Base-by-base conservation (phyloP, 495 filamentous ascomycete genomes). In the Tuber melanosporum region DNA sequence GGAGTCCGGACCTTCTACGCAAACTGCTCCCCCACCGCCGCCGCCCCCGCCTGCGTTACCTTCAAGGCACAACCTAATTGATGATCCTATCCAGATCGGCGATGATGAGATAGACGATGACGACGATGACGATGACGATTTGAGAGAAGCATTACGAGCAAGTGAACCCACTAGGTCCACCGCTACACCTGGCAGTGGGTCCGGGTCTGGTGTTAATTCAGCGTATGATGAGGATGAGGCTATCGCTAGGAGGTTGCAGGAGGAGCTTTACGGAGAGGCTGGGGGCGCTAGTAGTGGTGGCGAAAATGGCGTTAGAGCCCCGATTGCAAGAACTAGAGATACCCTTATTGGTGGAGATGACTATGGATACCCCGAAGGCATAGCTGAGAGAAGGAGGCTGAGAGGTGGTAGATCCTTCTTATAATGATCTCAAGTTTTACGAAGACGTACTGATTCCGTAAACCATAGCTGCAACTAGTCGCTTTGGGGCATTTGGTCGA, bases 311-410 rank as follows among this genome's bases (percentile, higher is more conserved):
- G 91, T 98, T 52, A 88, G 95, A 80, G 95, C 96, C 57, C 95
- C 95, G 43, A 94, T 99, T 85, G 93, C 91, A 57, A 90, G 94
- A 76, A 96, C 91, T 22, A 95, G 92, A 32, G 96, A 98, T 85
- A 98, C 93, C 0, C 88, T 99, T 62, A 91, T 97, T 45, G 88
- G 90, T 76, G 87, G 88, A 66, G 89, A 88, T 74, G 87, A 91
- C 72, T 82, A 81, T 72, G 71, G 43, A 73, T 79, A 81, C 62
- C 39, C 74, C 20, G 71, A 71, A 26, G 41, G 73, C 19, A 71
- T 73, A 44, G 43, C n/a, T 52, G 12, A 45, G 41, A 22, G 32
- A 32, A 32, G 44, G 19, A 76, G 77, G 47, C 43, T 66, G 41
- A 76, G 76, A 75, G 72, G 74, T 77, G 82, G 83, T 82, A 79